phyloP scores from a whole-genome alignment of 2,329 filamentous ascomycete genomes.

The Curvularia lunata region DNA sequence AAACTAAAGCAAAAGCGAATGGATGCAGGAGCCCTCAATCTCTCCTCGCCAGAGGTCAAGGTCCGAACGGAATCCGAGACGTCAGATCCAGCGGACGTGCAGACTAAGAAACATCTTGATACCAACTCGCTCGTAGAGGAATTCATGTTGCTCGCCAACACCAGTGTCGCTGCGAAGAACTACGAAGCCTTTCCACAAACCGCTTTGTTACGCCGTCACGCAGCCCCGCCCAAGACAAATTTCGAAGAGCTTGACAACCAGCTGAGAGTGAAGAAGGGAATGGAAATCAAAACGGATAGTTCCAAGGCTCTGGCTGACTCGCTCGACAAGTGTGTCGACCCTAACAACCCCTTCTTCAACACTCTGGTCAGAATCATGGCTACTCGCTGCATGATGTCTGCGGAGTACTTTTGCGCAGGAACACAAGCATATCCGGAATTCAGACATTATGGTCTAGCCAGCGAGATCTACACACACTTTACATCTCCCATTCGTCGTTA shows the following conservation, averaged over 20 bases:
- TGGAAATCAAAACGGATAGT: constrained; percentile 82
- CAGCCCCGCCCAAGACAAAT: constrained; percentile 89
- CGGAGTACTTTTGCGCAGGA: constrained; percentile 96
- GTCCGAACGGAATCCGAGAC: constrained; percentile 95
- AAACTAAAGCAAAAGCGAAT: constrained; percentile 94
- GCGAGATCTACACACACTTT: constrained; percentile 98
- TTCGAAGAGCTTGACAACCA: constrained; percentile 94
- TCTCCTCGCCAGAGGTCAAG: constrained; percentile 97
- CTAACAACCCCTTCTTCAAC: constrained; percentile 92
- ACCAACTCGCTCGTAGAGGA: constrained; percentile 98
- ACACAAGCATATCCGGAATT: constrained; percentile 93
- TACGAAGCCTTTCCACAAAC: constrained; percentile 94
- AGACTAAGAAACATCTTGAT: constrained; percentile 91
- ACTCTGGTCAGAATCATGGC: constrained; percentile 96
- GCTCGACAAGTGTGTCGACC: constrained; percentile 81
- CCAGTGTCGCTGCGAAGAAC: constrained; percentile 88
- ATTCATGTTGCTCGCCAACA: constrained; percentile 99
- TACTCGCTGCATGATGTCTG: constrained; percentile 98
- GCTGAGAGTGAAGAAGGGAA: constrained; percentile 81
- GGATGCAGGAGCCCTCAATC: constrained; percentile 88
- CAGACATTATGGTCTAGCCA: constrained; percentile 94
- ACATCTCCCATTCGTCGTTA: constrained; percentile 97
- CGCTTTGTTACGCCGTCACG: constrained; percentile 90
- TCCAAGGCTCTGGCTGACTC: constrained; percentile 94
- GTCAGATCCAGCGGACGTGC: constrained; percentile 92